Conservation (phyloP, 1,139 yeast species). For the Scheffersomyces lignicola region DNA sequence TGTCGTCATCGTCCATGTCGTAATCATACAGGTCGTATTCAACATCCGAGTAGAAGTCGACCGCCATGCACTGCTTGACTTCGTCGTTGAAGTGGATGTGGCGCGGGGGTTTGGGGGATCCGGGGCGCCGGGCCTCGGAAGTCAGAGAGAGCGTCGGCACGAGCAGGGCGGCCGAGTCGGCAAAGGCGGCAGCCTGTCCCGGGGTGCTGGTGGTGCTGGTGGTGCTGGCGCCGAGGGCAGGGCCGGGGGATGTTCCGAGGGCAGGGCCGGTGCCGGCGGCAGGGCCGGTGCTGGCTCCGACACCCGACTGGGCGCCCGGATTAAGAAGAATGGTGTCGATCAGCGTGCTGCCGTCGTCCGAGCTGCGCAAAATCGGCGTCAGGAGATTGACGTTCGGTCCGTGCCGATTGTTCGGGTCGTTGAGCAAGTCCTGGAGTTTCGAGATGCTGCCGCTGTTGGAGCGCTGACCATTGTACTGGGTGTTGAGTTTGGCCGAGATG, state of each 20-base stretch:
- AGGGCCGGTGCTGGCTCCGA: neutral
- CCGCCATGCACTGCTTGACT: slow-evolving; percentile 87
- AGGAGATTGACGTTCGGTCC: neutral
- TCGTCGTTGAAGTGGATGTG: slow-evolving; percentile 90
- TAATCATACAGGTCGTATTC: slow-evolving; percentile 30
- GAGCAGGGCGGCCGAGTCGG: too few species aligned
- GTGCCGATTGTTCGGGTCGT: slow-evolving; percentile 3
- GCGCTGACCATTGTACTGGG: slow-evolving; percentile 43
- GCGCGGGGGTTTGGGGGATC: too few species aligned
- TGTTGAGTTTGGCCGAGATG: slow-evolving; percentile 58
- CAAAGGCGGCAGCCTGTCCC: too few species aligned
- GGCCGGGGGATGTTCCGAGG: slow-evolving; percentile 1
- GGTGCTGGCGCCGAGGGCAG: slow-evolving; percentile 4
- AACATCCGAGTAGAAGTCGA: slow-evolving; percentile 44
- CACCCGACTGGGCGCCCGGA: neutral
- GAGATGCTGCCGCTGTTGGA: slow-evolving; percentile 11
- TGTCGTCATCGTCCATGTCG: slow-evolving; percentile 19
- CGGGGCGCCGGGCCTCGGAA: too few species aligned
- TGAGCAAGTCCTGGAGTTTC: slow-evolving; percentile 15
- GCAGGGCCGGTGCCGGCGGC: too few species aligned
- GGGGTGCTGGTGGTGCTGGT: slow-evolving; percentile 6
- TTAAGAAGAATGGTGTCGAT: slow-evolving; percentile 2
- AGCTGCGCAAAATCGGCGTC: slow-evolving; percentile 1
- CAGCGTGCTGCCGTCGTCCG: neutral
- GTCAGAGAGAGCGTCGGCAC: too few species aligned